Evolutionary conservation across 441 rosid genomes (phyloP).

Genomic region (Breynia disticha): DNA sequence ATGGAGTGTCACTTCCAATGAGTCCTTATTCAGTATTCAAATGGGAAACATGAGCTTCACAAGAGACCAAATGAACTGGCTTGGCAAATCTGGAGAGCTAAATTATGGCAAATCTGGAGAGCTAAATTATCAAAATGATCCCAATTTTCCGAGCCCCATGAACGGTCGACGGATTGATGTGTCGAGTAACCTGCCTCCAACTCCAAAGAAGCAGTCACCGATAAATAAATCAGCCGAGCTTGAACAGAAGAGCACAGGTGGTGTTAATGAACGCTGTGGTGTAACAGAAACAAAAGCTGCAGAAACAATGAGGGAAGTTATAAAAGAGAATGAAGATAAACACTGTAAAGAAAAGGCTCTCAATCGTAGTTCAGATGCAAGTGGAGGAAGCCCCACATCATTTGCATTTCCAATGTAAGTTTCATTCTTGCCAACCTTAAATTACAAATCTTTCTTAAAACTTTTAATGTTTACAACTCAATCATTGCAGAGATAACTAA

Average conservation of each 20-base stretch:
- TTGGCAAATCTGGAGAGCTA: constrained; percentile 43
- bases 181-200: constrained; percentile 20
- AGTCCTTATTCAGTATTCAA: constrained; percentile 76
- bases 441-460: not conserved
- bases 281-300: constrained; percentile 43
- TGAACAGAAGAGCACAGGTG: constrained; percentile 11
- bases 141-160: constrained; percentile 2
- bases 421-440: not conserved
- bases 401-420: constrained; percentile 76
- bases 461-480: not conserved
- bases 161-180: constrained; percentile 20
- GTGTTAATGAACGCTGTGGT: constrained; percentile 18
- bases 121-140: constrained; percentile 13
- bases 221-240: constrained; percentile 9
- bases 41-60: constrained; percentile 45
- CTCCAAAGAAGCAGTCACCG: constrained; percentile 5
- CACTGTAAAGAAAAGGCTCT: constrained; percentile 16
- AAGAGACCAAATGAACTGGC: constrained; percentile 30
- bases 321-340: constrained; percentile 33
- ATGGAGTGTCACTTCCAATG: constrained; percentile 80
- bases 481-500: constrained; percentile 1
- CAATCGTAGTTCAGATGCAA: constrained; percentile 29
- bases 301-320: constrained; percentile 44
- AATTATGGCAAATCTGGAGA: constrained; percentile 44
- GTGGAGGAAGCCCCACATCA: constrained; percentile 39